These are phyloP conservation scores for Onygenales sp. DNA, from an alignment of 2,329 filamentous ascomycete species.

Conservation along the genomic window DNA sequence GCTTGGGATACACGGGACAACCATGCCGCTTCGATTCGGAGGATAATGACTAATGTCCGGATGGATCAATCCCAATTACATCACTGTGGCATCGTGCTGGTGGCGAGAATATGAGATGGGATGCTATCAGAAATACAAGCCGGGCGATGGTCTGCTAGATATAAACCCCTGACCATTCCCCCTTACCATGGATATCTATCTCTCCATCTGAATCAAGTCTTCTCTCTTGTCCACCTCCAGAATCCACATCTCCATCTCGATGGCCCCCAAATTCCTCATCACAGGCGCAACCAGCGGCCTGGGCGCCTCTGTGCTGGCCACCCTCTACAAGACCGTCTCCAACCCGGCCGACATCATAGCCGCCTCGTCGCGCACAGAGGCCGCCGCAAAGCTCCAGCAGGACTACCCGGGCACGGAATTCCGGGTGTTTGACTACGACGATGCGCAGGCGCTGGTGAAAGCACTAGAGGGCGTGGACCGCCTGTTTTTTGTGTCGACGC, in stretches of 20 bases:
- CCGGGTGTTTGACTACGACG: slow-evolving; percentile 45
- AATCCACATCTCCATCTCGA: neutral
- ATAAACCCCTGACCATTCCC: no score
- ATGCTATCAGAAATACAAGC: no score
- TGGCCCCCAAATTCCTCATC: slow-evolving; percentile 24
- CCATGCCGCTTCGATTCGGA: no score
- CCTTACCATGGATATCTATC: no score
- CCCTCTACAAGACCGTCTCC: slow-evolving; percentile 26
- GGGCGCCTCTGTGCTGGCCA: slow-evolving; percentile 23
- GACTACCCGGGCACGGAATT: slow-evolving; percentile 38
- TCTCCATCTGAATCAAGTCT: neutral
- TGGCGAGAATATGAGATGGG: no score
- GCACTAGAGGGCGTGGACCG: slow-evolving; percentile 44
- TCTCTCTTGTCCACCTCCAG: neutral
- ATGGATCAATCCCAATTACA: no score
- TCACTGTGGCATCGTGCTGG: no score
- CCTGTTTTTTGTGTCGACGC: slow-evolving; percentile 50
- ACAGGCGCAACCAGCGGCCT: slow-evolving; percentile 30
- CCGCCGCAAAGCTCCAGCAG: slow-evolving; percentile 26
- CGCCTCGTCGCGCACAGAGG: slow-evolving; percentile 38
- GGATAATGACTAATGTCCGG: no score
- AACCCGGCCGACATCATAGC: slow-evolving; percentile 37
- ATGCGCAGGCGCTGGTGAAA: slow-evolving; percentile 33
- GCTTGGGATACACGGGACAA: no score
- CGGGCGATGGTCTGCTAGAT: no score